A percentile compares a stretch with the other conserved stretches of the same genome.
These are phyloP conservation scores for Fraxinus angustifolia DNA, from an alignment of 305 asterid species.

Conservation along the genomic window DNA sequence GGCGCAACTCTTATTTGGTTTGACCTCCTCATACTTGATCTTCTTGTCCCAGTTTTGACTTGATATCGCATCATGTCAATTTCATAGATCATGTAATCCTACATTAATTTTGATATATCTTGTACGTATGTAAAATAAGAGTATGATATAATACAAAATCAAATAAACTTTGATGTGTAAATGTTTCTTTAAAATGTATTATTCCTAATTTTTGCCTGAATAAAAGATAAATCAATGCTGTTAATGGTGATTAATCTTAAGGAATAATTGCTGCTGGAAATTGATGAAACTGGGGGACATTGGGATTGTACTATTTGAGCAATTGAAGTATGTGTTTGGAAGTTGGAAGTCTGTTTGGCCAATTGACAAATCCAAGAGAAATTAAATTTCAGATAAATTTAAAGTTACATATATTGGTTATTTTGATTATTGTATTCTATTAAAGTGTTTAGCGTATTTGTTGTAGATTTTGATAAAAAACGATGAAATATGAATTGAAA, in stretches of 20 bases:
- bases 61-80: neutral
- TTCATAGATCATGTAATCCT: neutral
- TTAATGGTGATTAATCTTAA: neutral
- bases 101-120: neutral
- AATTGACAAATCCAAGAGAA: too few species aligned
- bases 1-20: neutral
- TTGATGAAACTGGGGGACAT: neutral
- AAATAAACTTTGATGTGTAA: too few species aligned
- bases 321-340: too few species aligned
- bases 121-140: neutral
- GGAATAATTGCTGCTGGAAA: neutral
- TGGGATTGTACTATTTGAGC: too few species aligned
- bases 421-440: neutral
- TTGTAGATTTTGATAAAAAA: too few species aligned
- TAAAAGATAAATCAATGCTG: neutral
- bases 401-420: too few species aligned
- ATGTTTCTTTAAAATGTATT: neutral
- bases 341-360: too few species aligned
- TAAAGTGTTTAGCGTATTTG: neutral
- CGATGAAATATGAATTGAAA: too few species aligned
- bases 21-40: neutral
- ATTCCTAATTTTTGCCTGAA: neutral
- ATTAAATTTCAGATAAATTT: too few species aligned
- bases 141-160: neutral
- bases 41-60: too few species aligned